These are phyloP conservation scores for Phaeomoniella chlamydospora DNA, from an alignment of 2,329 filamentous ascomycete genomes.

Conservation along the genomic window DNA sequence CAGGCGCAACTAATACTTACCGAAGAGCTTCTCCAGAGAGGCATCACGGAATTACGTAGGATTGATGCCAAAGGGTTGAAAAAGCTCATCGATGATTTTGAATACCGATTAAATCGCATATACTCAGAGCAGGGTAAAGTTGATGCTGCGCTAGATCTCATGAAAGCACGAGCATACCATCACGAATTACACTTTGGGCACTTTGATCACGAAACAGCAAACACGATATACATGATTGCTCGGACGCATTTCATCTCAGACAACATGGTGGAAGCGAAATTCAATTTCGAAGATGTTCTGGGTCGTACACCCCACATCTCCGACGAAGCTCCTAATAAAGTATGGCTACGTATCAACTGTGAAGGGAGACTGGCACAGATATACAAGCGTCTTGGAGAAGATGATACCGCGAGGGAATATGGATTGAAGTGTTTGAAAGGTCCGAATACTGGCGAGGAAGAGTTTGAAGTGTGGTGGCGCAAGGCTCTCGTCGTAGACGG, in stretches of 20 bases:
- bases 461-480: neutral
- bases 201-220: neutral
- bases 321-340: neutral
- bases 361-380: neutral
- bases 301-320: neutral
- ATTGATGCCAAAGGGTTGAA: neutral
- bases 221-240: neutral
- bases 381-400: neutral
- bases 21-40: neutral
- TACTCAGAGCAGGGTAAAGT: neutral
- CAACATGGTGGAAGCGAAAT: neutral
- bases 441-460: neutral
- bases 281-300: neutral
- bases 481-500: neutral
- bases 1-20: neutral
- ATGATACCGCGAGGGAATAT: neutral
- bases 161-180: neutral
- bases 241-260: neutral
- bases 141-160: neutral
- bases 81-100: neutral
- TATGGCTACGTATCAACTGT: neutral
- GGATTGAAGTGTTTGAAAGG: neutral
- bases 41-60: neutral
- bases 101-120: neutral
- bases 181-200: neutral